Base-by-base conservation (phyloP, 768 basidiomycete genomes). In the Psilocybe azurescens region DNA sequence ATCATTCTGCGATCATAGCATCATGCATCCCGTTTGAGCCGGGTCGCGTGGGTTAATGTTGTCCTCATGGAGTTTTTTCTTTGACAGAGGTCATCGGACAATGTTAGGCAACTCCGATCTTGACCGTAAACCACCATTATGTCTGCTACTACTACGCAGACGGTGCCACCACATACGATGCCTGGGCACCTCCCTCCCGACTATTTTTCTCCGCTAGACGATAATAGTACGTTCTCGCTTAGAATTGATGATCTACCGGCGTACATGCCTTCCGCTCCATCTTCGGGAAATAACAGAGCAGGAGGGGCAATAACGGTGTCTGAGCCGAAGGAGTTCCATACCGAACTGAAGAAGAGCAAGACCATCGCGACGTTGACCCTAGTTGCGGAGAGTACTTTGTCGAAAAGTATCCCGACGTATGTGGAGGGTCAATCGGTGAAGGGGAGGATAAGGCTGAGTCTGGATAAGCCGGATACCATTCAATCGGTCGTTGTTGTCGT, bases 401-500 rank as follows among this genome's bases (percentile, higher is more conserved):
- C 80, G 28, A 70, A 76, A 6, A 69, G 67, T 11, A 57, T 70
- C 10, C 78, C 79, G 5, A 73, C 69, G 3, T 72, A 74, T 61
- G 46, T 74, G 8, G 75, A 81, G 63, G 76, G 76, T 30, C 65
- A 68, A n/a, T 49, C 60, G 3, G 65, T 79, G 8, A 63, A 65
- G 33, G 80, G 81, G 5, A 69, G 70, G 36, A 72, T 80, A 11
- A 67, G 65, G 5, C 64, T 82, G 46, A 65, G 71, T 48, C 63
- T 77, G 13, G 72, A 70, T 2, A 72, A 73, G 29, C 71, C 78
- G 6, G 81, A 84, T 46, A 73, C 76, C 18, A 79, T 86, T 52
- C 80, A 81, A 60, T 75, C 75, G 11, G 78, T 89, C 9, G 72
- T 74, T 11, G 64, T 89, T 56, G 75, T 78, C 59, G 88, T 86